Evolutionary conservation across 2,329 filamentous ascomycete species (phyloP), one percentile per base, ranked within the genome.

Genomic region (Dothideomycetidae sp.): DNA sequence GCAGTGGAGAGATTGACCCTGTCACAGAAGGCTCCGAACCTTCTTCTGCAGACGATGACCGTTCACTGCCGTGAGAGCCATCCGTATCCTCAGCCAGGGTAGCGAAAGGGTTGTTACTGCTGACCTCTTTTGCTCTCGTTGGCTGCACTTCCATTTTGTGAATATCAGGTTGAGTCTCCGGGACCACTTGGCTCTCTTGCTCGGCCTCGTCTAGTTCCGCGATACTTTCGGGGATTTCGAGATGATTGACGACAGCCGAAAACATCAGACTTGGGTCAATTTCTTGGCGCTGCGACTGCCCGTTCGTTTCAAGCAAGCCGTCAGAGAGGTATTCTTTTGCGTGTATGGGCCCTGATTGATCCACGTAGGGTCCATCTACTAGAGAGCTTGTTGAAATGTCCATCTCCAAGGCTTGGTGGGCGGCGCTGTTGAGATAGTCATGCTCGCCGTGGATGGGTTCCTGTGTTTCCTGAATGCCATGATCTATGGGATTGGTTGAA

Each of bases 371-470:
- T n/a, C n/a, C n/a, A n/a, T n/a, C n/a, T n/a, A n/a, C n/a, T n/a
- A n/a, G n/a, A n/a, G n/a, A n/a, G n/a, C n/a, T n/a, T n/a, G 31
- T 12, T 10, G 36, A 38, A 14, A 29, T 38, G 15, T 38, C 36
- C 3, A 38, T 16, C 3, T 18, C 36, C 9, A 33, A 14, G 14
- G 36, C 36, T 17, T 21, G 28, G 5, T 28, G 16, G 3, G 36
- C 36, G 3, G 36, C 36, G 5, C 33, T 18, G 13, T 38, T 38
- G 21, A 38, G 29, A 13, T 31, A 38, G 7, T 32, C 11, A 15
- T 38, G 29, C n/a, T 38, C 29, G 23, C 16, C 18, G 7, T 31
- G 29, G 14, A 33, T 26, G 29, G 28, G 28, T 11, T 14, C 10
- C 5, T 16, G 13, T 7, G 28, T 16, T 19, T 26, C 29, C 1